Conservation (phyloP, 257 asterid species). For the Orobanche coerulescens region DNA sequence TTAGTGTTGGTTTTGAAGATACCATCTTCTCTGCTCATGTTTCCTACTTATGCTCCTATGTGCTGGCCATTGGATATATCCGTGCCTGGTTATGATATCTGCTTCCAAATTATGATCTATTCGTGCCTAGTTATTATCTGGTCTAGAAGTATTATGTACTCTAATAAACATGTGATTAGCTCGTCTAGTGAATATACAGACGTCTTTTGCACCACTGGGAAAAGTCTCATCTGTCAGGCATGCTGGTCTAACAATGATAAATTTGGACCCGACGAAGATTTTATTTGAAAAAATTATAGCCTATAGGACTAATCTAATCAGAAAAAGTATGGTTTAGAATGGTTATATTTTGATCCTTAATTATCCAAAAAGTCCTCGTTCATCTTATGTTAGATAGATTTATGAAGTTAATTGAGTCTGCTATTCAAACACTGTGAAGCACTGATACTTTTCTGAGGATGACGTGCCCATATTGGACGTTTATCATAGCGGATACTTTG, state of each 20-base stretch:
- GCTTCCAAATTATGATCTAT: background rate
- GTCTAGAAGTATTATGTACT: background rate
- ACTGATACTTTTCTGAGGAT: too few relatives aligned
- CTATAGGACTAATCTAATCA: background rate
- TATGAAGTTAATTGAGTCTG: background rate
- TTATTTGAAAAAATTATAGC: background rate
- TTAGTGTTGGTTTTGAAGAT: background rate
- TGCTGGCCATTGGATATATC: background rate
- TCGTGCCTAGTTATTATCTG: background rate
- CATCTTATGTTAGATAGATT: conserved; percentile 12
- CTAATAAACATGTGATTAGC: background rate
- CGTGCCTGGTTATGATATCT: background rate
- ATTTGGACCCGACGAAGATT: conserved; percentile 1
- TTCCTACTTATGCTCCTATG: too few relatives aligned
- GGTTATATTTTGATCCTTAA: background rate
- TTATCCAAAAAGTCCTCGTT: background rate
- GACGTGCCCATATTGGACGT: too few relatives aligned
- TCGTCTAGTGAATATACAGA: background rate
- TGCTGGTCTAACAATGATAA: background rate
- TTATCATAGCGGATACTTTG: too few relatives aligned
- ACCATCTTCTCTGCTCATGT: background rate
- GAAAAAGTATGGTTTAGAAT: background rate
- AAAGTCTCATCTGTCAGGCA: background rate
- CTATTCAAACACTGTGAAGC: background rate
- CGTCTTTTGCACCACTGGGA: background rate